Percentiles rank a stretch among this genome's conserved stretches.
Evolutionary conservation across 2,329 filamentous ascomycete species (phyloP).

Genomic region (Colletotrichum sp.): DNA sequence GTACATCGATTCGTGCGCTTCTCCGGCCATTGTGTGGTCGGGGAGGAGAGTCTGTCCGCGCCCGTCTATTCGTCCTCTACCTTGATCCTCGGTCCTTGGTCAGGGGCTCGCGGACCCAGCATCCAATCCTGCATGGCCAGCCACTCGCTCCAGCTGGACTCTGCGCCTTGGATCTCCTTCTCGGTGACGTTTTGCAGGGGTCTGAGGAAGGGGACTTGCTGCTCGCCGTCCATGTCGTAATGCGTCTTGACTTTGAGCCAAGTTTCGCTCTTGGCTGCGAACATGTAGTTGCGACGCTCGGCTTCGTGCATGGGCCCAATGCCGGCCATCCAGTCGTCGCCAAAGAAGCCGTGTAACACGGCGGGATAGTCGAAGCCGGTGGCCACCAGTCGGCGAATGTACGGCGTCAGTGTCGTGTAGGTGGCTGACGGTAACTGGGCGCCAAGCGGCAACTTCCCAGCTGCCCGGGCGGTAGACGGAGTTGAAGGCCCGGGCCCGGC

Average conservation of each 20-base stretch:
- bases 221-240: slow-evolving; percentile 85
- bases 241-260: slow-evolving; percentile 89
- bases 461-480: slow-evolving; percentile 27
- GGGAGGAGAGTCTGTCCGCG: background rate
- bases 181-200: slow-evolving; percentile 80
- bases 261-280: slow-evolving; percentile 89
- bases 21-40: background rate
- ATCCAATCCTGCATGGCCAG: slow-evolving; percentile 98
- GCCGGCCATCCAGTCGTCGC: slow-evolving; percentile 86
- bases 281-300: slow-evolving; percentile 92
- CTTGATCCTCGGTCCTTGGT: slow-evolving; percentile 14
- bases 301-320: slow-evolving; percentile 84
- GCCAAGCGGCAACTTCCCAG: slow-evolving; percentile 33
- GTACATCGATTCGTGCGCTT: background rate
- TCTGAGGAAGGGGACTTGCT: slow-evolving; percentile 85
- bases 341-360: slow-evolving; percentile 94
- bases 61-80: slow-evolving; percentile 3
- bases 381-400: slow-evolving; percentile 86
- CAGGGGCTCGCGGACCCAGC: slow-evolving; percentile 80
- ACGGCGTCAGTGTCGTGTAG: slow-evolving; percentile 78
- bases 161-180: slow-evolving; percentile 81
- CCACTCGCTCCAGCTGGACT: slow-evolving; percentile 92
- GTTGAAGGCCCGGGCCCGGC: slow-evolving; percentile 33
- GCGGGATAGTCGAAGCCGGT: slow-evolving; percentile 88
- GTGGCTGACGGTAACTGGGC: slow-evolving; percentile 30